A percentile compares a stretch with the other conserved stretches of the same genome.
These are phyloP conservation scores for Phytophthora colocasiae DNA, from an alignment of 352 stramenopile genomes.

Conservation along the genomic window DNA sequence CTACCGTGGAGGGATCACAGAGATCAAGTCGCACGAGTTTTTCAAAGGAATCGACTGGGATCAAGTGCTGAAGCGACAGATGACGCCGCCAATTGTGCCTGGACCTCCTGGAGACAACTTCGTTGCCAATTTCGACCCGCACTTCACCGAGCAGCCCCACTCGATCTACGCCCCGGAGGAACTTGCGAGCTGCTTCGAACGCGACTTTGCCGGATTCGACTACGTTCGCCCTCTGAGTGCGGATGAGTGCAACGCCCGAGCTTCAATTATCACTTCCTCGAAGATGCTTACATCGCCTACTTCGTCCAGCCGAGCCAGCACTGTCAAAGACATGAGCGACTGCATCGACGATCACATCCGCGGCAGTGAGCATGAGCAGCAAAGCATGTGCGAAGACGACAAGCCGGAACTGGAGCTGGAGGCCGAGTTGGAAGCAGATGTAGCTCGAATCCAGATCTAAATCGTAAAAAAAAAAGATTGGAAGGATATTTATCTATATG, in stretches of 20 bases:
- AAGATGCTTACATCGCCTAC: slow-evolving; percentile 22
- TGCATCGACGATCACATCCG: slow-evolving; percentile 37
- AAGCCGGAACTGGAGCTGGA: slow-evolving; percentile 66
- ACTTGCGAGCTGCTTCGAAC: slow-evolving; percentile 67
- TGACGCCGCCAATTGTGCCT: slow-evolving; percentile 67
- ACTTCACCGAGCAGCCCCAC: slow-evolving; percentile 87
- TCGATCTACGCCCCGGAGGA: slow-evolving; percentile 81
- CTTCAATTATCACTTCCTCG: slow-evolving; percentile 9
- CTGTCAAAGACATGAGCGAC: slow-evolving; percentile 38
- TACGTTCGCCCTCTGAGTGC: slow-evolving; percentile 59
- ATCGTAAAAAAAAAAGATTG: slow-evolving; percentile 34
- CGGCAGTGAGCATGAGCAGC: slow-evolving; percentile 27
- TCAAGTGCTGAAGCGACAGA: slow-evolving; percentile 69
- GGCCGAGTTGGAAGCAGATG: slow-evolving; percentile 39
- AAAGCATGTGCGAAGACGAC: slow-evolving; percentile 46
- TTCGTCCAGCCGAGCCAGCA: slow-evolving; percentile 31
- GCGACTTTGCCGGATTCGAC: slow-evolving; percentile 87
- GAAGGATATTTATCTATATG: slow-evolving; percentile 42
- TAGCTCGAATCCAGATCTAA: slow-evolving; percentile 57
- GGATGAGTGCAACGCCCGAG: slow-evolving; percentile 1
- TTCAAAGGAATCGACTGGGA: slow-evolving; percentile 85
- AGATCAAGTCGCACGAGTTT: slow-evolving; percentile 80
- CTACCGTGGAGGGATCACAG: slow-evolving; percentile 57
- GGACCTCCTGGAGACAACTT: slow-evolving; percentile 67
- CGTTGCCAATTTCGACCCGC: slow-evolving; percentile 88